Evolutionary conservation across 2,329 filamentous ascomycete genomes (phyloP), one percentile per base, ranked within the genome.

Genomic region (Davidsoniella virescens): DNA sequence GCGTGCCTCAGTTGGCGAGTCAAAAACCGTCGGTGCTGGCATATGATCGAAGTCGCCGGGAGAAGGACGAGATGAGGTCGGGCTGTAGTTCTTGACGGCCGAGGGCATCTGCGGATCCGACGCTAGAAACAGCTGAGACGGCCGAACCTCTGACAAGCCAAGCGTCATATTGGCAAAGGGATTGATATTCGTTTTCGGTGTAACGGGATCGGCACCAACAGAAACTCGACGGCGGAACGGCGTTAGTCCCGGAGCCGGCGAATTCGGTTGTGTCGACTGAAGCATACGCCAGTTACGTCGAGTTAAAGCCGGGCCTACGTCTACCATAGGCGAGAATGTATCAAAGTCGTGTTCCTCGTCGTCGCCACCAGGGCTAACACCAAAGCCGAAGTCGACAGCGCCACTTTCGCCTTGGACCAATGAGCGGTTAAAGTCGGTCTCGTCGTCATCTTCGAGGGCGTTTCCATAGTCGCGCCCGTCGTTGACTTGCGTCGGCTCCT

Each of bases 51-150:
- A 67, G 3, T 69, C 56, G 40, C 68, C 63, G 0, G 74, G 74
- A 1, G 75, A 78, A 0, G 75, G 75, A 9, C 74, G 66, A 1
- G 74, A 78, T 1, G 73, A 77, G 0, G 74, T 77, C 17, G 75
- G 75, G 52, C 73, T 78, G 43, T 64, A 60, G 20, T 63, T 65
- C 56, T 70, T 74, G 14, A 68, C 57, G 1, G 67, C 72, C 1
- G 74, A 76, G 2, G 75, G 76, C 29, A 64, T 64, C 54, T 75
- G 75, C 0, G 75, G 48, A 41, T 53, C 52, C 4, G 48, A 77
- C 55, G 71, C 69, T 1, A 64, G 67, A 55, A 78, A 78, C 7
- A 78, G 63, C 57, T 78, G 73, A 6, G 72, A 57, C 6, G 61
- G 57, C 7, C 59, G 64, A 8, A 56, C 39, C 17, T 51, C 52